Base-by-base conservation (phyloP, 2,329 filamentous ascomycete genomes). In the Colletotrichum tabaci region DNA sequence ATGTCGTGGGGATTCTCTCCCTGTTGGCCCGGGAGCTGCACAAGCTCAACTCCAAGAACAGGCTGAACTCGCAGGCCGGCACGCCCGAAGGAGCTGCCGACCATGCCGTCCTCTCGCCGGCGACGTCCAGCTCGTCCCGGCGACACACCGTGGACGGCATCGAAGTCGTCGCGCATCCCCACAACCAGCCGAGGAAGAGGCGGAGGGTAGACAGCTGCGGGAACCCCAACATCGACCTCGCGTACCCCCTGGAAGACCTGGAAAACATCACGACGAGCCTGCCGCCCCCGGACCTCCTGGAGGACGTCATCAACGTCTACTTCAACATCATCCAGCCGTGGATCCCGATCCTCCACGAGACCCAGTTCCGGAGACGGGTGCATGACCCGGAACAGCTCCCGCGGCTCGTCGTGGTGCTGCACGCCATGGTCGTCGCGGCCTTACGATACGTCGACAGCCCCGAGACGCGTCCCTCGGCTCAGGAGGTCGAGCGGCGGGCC, bases 271-370 rank as follows among this genome's bases (percentile, higher is more conserved):
- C 79, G 7, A 76, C 77, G 18, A 78, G 65, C n/a, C 61, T 77
- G 13, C 75, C 75, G 5, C 61, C 71, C 1, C 66, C 56, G 1
- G 70, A 64, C 3, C 42, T 73, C 2, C 61, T 78, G 9, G 76
- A 76, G 18, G 69, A 75, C 10, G 30, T 76, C 2, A 68, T 78
- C 16, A 74, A 77, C 26, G 66, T 61, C 7, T 81, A 84, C 67
- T 84, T 84, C 67, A 74, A 75, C 7, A 65, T 77, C n/a, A 78
- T 84, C 6, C 82, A 84, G 49, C 83, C 82, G 10, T 84, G 82
- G 80, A 82, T 82, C 9, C 81, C 81, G 1, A 81, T 84, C 16
- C 63, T 83, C 8, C 81, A 82, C 62, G 76, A 80, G 61, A 76
- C 74, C 0, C 68, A 75, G 2, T 81, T 82, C 49, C 74, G 78